Conservation (phyloP, 2,329 filamentous ascomycete genomes). For the Bipolaris zeicola region DNA sequence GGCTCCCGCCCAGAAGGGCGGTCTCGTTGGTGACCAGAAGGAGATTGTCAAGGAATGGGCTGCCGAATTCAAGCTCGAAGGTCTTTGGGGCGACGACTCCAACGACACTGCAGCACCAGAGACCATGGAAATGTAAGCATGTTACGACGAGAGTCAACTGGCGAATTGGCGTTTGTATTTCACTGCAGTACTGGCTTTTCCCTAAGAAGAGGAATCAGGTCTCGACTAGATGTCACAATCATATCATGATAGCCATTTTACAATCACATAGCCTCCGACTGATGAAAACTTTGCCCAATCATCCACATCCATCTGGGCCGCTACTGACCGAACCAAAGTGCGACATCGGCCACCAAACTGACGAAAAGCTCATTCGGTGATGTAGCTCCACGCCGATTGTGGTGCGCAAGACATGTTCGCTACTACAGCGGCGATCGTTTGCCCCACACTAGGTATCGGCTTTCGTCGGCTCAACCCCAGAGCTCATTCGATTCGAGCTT, state of each 20-base stretch:
- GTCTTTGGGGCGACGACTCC: conserved; percentile 77
- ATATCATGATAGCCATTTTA: background rate
- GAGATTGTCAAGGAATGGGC: conserved; percentile 92
- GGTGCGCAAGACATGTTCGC: conserved; percentile 13
- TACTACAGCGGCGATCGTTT: conserved; percentile 12
- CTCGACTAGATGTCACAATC: conserved; percentile 16
- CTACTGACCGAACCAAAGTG: conserved; percentile 26
- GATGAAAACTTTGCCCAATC: conserved; percentile 11
- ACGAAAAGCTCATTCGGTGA: conserved; percentile 9
- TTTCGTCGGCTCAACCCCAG: conserved; percentile 30
- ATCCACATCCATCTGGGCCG: conserved; percentile 17
- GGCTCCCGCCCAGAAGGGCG: conserved; percentile 38
- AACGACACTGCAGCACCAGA: conserved; percentile 42
- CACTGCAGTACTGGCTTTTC: conserved; percentile 3
- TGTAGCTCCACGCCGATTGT: conserved; percentile 11
- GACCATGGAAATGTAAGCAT: conserved; percentile 42
- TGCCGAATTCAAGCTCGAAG: conserved; percentile 92
- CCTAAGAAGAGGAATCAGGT: conserved; percentile 8
- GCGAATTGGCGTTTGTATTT: conserved; percentile 18
- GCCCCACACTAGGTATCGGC: conserved; percentile 28
- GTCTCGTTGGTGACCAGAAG: conserved; percentile 67
- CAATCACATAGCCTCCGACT: background rate
- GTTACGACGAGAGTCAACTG: conserved; percentile 4
- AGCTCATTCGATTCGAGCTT: conserved; percentile 23
- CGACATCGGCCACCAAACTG: conserved; percentile 26